Percentiles rank a stretch among this genome's conserved stretches.
Conservation (phyloP, 2,329 filamentous ascomycete genomes). For the Fusarium subglutinans region DNA sequence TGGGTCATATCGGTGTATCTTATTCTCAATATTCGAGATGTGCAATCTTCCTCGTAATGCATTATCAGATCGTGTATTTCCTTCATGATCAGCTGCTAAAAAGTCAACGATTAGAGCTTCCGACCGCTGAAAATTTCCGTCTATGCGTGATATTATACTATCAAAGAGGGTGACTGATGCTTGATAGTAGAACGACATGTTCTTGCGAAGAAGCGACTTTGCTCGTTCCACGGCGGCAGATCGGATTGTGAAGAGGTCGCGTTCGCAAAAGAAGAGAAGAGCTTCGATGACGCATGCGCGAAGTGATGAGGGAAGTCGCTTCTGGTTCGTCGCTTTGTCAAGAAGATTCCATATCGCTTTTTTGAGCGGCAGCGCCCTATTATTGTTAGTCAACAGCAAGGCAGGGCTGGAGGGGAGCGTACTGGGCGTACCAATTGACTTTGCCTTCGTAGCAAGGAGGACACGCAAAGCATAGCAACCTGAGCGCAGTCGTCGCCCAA, state of each 20-base stretch:
- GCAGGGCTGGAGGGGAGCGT: neutral
- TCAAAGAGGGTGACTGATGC: conserved; percentile 45
- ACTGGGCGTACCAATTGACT: conserved; percentile 44
- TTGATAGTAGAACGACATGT: conserved; percentile 47
- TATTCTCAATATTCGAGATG: conserved; percentile 48
- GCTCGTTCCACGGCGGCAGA: conserved; percentile 39
- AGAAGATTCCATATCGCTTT: conserved; percentile 43
- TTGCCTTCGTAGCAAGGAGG: conserved; percentile 48
- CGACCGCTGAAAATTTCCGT: conserved; percentile 40
- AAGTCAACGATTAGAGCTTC: conserved; percentile 42
- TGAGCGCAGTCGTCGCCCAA: conserved; percentile 32
- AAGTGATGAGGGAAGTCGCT: conserved; percentile 21
- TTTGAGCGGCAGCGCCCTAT: conserved; percentile 40
- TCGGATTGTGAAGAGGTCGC: conserved; percentile 43
- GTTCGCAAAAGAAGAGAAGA: conserved; percentile 45
- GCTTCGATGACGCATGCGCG: conserved; percentile 40
- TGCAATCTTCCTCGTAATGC: conserved; percentile 46
- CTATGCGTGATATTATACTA: conserved; percentile 44
- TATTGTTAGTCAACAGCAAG: neutral
- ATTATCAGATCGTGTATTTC: conserved; percentile 40
- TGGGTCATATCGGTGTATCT: conserved; percentile 45
- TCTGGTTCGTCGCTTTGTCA: conserved; percentile 20
- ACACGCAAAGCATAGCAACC: conserved; percentile 42
- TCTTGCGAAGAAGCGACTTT: conserved; percentile 35
- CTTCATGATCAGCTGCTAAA: conserved; percentile 15